phyloP scores from a whole-genome alignment of 176 grass and related monocot species.

The Guadua angustifolia region DNA sequence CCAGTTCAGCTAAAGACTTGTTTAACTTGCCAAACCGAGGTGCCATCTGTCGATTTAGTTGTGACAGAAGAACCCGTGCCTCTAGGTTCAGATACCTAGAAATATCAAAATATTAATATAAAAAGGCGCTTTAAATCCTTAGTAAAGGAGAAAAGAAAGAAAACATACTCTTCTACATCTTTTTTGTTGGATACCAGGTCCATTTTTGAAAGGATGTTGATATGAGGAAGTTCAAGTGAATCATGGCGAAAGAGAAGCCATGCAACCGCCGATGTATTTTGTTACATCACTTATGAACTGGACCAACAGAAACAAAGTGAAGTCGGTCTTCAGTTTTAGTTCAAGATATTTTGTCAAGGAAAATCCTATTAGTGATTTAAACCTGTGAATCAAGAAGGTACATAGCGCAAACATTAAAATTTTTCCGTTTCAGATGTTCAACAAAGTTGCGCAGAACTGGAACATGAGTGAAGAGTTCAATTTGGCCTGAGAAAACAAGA shows the following conservation, averaged over 20 bases:
- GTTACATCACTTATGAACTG: slow-evolving; percentile 95
- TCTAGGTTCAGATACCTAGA: slow-evolving; percentile 90
- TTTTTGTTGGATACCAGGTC: slow-evolving; percentile 90
- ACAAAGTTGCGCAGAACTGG: slow-evolving; percentile 91
- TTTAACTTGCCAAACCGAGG: slow-evolving; percentile 88
- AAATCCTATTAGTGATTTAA: slow-evolving; percentile 28
- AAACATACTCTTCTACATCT: slow-evolving; percentile 80
- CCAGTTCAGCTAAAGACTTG: slow-evolving; percentile 81
- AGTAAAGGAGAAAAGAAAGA: not conserved
- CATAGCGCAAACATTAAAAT: slow-evolving; percentile 86
- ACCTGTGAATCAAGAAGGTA: slow-evolving; percentile 99
- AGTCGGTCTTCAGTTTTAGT: not conserved
- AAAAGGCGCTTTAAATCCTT: not conserved
- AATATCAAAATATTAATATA: slow-evolving; percentile 18
- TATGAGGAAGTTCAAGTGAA: slow-evolving; percentile 98
- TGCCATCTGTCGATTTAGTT: slow-evolving; percentile 90
- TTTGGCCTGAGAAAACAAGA: slow-evolving; percentile 80
- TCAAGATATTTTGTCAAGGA: slow-evolving; percentile 3
- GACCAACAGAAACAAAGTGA: slow-evolving; percentile 42
- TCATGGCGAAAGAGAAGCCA: slow-evolving; percentile 98
- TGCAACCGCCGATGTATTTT: slow-evolving; percentile 96
- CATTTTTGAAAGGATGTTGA: slow-evolving; percentile 99
- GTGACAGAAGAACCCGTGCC: slow-evolving; percentile 73
- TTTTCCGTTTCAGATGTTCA: slow-evolving; percentile 78
- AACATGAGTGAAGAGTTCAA: slow-evolving; percentile 96